A percentile compares a stretch with the other conserved stretches of the same genome.
These are phyloP conservation scores for Russula sp. DNA, from an alignment of 768 basidiomycete genomes.

Conservation along the genomic window DNA sequence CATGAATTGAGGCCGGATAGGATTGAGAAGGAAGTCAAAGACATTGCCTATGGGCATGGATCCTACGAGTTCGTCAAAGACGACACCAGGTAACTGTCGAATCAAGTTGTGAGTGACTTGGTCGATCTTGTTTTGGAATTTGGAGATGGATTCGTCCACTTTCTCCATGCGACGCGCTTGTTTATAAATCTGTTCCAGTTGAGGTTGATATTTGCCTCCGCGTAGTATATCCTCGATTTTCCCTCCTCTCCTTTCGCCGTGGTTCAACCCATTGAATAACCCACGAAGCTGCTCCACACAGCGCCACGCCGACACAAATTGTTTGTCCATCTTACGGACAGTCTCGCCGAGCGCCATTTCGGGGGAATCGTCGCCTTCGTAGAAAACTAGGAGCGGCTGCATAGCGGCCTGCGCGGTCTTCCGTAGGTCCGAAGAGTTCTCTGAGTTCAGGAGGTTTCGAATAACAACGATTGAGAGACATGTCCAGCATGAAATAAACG, in stretches of 20 bases:
- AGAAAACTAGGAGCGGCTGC: too few species aligned
- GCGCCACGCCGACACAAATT: too few species aligned
- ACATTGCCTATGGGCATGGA: neutral
- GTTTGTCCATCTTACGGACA: conserved; percentile 13
- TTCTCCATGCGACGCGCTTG: neutral
- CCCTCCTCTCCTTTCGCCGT: too few species aligned
- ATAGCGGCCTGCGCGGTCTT: neutral
- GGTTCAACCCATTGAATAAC: too few species aligned
- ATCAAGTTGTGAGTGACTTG: conserved; percentile 9
- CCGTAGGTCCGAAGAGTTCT: neutral
- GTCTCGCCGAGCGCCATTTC: neutral
- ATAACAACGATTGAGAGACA: conserved; percentile 22
- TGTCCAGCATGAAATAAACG: conserved; percentile 24
- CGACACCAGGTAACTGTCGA: conserved; percentile 15
- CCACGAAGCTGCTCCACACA: too few species aligned
- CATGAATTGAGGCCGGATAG: neutral
- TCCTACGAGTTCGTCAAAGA: neutral
- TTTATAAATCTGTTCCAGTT: neutral
- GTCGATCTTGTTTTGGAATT: conserved; percentile 9
- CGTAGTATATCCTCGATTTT: neutral
- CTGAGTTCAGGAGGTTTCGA: conserved; percentile 14
- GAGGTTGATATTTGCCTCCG: neutral
- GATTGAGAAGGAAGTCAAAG: neutral
- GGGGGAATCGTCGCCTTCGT: neutral
- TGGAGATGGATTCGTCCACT: neutral